Conservation (phyloP, 2,329 filamentous ascomycete genomes). For the Ceratocystis albifundus region DNA sequence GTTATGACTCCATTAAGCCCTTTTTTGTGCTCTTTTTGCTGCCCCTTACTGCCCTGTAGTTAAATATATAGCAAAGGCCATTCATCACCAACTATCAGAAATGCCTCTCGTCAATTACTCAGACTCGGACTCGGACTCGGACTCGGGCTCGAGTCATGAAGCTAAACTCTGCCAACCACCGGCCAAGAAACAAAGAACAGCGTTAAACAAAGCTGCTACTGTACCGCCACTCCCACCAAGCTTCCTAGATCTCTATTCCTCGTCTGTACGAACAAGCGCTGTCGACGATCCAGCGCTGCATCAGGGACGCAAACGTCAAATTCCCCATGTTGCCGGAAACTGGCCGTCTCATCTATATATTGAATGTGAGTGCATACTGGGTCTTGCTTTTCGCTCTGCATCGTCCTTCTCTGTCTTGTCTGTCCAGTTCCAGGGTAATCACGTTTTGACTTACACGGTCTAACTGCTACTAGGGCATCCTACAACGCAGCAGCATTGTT, state of each 20-base stretch:
- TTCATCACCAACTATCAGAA: background rate
- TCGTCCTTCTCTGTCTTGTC: background rate
- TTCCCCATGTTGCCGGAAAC: slow-evolving; percentile 74
- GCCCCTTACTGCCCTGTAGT: background rate
- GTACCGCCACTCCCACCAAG: slow-evolving; percentile 58
- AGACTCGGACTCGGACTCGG: slow-evolving; percentile 7
- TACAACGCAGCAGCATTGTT: slow-evolving; percentile 35
- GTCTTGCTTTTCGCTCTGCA: background rate
- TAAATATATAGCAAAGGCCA: background rate
- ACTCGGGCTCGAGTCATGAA: slow-evolving; percentile 6
- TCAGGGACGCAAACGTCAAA: slow-evolving; percentile 68
- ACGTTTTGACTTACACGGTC: slow-evolving; percentile 21
- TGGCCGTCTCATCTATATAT: slow-evolving; percentile 91
- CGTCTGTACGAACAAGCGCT: slow-evolving; percentile 63
- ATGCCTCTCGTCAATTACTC: slow-evolving; percentile 56
- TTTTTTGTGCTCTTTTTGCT: background rate
- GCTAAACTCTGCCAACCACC: slow-evolving; percentile 14
- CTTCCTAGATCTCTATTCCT: slow-evolving; percentile 88
- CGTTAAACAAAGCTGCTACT: background rate
- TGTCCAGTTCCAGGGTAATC: background rate
- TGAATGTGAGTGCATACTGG: slow-evolving; percentile 58
- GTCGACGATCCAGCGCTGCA: slow-evolving; percentile 76
- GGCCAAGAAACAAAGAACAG: slow-evolving; percentile 18
- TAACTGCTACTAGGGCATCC: slow-evolving; percentile 42
- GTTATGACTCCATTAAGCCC: too few species aligned